Conservation (phyloP, 1,284 basidiomycete species). For the Marasmius sp. region DNA sequence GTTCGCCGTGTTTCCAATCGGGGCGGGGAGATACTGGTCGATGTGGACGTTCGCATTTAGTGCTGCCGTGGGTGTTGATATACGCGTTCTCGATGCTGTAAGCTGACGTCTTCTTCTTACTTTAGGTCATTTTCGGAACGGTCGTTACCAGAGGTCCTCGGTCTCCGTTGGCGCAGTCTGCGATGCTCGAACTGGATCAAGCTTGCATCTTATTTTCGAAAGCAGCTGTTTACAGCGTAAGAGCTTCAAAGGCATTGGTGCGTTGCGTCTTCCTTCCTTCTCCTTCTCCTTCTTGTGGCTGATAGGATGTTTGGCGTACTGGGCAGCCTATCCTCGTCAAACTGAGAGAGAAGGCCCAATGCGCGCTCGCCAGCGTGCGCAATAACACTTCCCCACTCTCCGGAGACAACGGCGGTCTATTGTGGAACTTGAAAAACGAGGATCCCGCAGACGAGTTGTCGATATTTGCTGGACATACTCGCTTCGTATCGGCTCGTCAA, state of each 20-base stretch:
- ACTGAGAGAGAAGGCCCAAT: slow-evolving; percentile 55
- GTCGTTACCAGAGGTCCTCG: slow-evolving; percentile 64
- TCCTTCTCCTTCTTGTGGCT: neutral
- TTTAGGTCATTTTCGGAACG: slow-evolving; percentile 64
- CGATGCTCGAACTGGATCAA: slow-evolving; percentile 62
- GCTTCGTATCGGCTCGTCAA: slow-evolving; percentile 43
- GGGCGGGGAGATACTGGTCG: slow-evolving; percentile 55
- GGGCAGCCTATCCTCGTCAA: slow-evolving; percentile 57
- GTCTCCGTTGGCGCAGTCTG: slow-evolving; percentile 55
- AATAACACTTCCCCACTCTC: slow-evolving; percentile 27
- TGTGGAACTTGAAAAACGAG: slow-evolving; percentile 46
- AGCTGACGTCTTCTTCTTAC: neutral
- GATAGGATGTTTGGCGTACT: neutral
- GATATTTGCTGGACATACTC: slow-evolving; percentile 60
- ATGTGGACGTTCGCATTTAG: slow-evolving; percentile 70
- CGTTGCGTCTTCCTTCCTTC: slow-evolving; percentile 38
- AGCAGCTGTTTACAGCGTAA: slow-evolving; percentile 51
- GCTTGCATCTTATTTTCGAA: slow-evolving; percentile 60
- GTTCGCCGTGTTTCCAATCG: slow-evolving; percentile 49
- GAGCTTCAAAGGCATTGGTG: slow-evolving; percentile 62
- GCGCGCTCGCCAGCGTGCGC: slow-evolving; percentile 37
- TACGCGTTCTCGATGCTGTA: neutral
- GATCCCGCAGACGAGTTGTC: slow-evolving; percentile 56
- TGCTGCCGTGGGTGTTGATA: slow-evolving; percentile 47
- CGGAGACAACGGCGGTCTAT: slow-evolving; percentile 32